These are phyloP conservation scores for Candolleomyces aberdarensis DNA, from an alignment of 768 basidiomycete genomes.

Conservation along the genomic window DNA sequence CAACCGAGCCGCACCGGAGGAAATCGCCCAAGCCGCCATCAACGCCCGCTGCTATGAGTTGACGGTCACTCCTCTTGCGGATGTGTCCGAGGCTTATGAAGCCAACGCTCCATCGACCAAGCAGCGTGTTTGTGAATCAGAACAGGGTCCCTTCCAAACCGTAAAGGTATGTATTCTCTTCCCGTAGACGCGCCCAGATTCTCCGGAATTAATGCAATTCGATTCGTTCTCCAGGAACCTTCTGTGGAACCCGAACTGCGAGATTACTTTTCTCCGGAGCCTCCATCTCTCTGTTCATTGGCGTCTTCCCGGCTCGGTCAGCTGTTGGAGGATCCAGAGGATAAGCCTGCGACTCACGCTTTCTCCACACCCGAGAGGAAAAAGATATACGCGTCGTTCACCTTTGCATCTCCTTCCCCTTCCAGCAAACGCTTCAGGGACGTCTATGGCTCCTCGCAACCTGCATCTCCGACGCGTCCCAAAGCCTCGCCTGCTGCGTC, in stretches of 20 bases:
- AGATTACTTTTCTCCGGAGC: conserved; percentile 47
- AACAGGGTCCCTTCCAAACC: conserved; percentile 23
- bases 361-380: conserved; percentile 76
- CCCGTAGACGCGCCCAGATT: not conserved
- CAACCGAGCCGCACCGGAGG: conserved; percentile 18
- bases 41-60: conserved; percentile 79
- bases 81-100: conserved; percentile 71
- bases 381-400: conserved; percentile 70
- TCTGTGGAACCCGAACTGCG: conserved; percentile 56
- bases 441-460: conserved; percentile 24
- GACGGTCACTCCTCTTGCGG: conserved; percentile 75
- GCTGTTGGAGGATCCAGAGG: conserved; percentile 22
- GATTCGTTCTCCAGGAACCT: conserved; percentile 37
- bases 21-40: conserved; percentile 49
- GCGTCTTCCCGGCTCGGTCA: conserved; percentile 20
- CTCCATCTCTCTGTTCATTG: conserved; percentile 21
- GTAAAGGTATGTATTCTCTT: conserved; percentile 43
- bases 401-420: conserved; percentile 73
- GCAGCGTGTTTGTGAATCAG: conserved; percentile 24
- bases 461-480: conserved; percentile 23
- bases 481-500: not conserved
- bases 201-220: conserved; percentile 11
- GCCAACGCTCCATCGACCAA: conserved; percentile 18
- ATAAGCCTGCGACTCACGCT: conserved; percentile 28
- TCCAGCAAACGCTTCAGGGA: conserved; percentile 52